Base-by-base conservation (phyloP, 2,329 filamentous ascomycete species). In the Paecilomyces sp. region DNA sequence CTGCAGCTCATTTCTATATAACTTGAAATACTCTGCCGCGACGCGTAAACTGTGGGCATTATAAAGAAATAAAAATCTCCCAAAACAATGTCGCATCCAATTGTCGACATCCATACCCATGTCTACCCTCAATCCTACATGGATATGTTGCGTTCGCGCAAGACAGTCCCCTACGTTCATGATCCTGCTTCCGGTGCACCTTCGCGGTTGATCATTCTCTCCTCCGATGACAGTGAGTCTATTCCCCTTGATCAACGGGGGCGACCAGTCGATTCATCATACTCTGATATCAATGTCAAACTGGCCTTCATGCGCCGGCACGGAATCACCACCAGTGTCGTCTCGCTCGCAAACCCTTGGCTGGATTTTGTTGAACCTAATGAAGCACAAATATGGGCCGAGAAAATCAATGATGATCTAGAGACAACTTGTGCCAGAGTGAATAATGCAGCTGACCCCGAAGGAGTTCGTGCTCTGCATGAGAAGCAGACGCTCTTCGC, bases 331-430 rank as follows among this genome's bases (percentile, higher is more conserved):
- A 86, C 88, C 64, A 94, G 90, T 1, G 89, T 96, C 56, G 86
- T 97, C 63, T 94, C 90, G 0, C 85, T 96, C 24, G 92, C 92
- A 13, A 97, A 97, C 70, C 92, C 92, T 0, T 97, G 92, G 92
- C 83, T 97, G 1, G 92, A 97, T 75, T 97, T 96, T 70, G 76
- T 96, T 0, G 74, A 79, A 0, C 70, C 84, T 0, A 72, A 78
- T 3, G 83, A 88, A 64, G 89, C 90, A 0, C 83, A 82, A 1
- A 71, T 75, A 31, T 85, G 87, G 55, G 91, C 91, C 0, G 70
- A 77, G 57, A 80, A 79, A 0, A 87, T 96, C 72, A 97, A 96
- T 73, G 79, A 87, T 65, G 90, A 93, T 64, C 87, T 96, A 57
- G 85, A 91, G 56, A 69, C 72, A 53, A 88, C 91, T 74, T 96